A percentile compares a stretch with the other conserved stretches of the same genome.
Evolutionary conservation across 768 basidiomycete species (phyloP).

Genomic region (Hydnum rufescens): DNA sequence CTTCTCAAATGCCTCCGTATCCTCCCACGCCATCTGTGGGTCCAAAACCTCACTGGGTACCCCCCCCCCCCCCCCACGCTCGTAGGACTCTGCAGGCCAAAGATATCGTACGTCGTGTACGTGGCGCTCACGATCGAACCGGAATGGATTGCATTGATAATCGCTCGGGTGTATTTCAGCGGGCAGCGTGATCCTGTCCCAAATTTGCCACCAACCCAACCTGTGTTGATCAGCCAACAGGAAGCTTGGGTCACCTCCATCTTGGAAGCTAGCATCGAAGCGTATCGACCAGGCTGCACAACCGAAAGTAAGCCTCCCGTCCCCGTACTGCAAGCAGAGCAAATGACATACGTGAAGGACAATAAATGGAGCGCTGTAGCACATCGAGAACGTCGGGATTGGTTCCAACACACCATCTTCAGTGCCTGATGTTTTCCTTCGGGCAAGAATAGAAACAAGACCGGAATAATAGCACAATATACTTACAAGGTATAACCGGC

Average conservation of each 20-base stretch:
- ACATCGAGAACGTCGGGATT: slow-evolving; percentile 97
- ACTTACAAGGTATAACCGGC: slow-evolving; percentile 86
- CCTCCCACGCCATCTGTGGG: slow-evolving; percentile 62
- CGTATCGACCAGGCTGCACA: slow-evolving; percentile 68
- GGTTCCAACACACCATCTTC: slow-evolving; percentile 97
- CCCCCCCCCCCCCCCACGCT: slow-evolving; percentile 49
- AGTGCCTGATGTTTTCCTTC: slow-evolving; percentile 94
- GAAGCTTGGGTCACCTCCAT: slow-evolving; percentile 79
- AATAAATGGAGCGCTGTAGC: slow-evolving; percentile 99
- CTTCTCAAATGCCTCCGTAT: slow-evolving; percentile 69
- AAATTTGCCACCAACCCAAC: slow-evolving; percentile 88
- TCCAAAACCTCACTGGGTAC: slow-evolving; percentile 85
- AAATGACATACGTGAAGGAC: slow-evolving; percentile 42
- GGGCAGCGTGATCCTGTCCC: slow-evolving; percentile 89
- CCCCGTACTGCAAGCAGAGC: too few species aligned
- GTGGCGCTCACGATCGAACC: slow-evolving; percentile 76
- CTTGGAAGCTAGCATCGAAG: slow-evolving; percentile 86
- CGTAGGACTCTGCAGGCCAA: slow-evolving; percentile 77
- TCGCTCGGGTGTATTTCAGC: slow-evolving; percentile 85
- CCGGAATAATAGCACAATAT: neutral
- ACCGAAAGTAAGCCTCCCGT: neutral
- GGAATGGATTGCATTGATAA: slow-evolving; percentile 93
- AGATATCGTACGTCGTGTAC: slow-evolving; percentile 61
- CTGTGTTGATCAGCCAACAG: slow-evolving; percentile 99
- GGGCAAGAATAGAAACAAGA: neutral